phyloP scores from a whole-genome alignment of 1,139 yeast species.

The Kodamaea sp. region DNA sequence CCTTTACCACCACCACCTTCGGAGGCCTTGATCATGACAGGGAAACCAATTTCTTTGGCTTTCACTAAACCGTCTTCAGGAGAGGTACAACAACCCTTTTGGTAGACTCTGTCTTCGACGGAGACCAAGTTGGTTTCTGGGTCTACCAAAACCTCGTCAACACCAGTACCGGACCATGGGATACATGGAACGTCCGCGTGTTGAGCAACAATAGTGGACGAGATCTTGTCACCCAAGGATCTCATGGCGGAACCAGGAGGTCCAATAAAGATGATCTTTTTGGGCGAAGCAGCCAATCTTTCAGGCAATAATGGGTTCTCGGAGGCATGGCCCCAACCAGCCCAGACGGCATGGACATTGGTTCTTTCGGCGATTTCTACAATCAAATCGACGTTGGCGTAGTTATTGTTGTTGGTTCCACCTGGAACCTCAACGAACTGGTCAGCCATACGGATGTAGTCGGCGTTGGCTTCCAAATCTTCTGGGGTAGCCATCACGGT shows the following conservation, averaged over 20 bases:
- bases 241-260: constrained; percentile 99
- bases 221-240: constrained; percentile 97
- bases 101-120: constrained; percentile 78
- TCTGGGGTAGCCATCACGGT: constrained; percentile 99
- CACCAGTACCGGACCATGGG: constrained; percentile 99
- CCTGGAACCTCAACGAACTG: constrained; percentile 98
- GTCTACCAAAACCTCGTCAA: constrained; percentile 75
- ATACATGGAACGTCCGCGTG: constrained; percentile 98
- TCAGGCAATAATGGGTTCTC: constrained; percentile 96
- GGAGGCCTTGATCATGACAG: constrained; percentile 94
- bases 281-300: constrained; percentile 84
- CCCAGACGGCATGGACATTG: constrained; percentile 98
- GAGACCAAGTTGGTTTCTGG: constrained; percentile 74
- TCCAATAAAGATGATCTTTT: constrained; percentile 88
- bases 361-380: constrained; percentile 97
- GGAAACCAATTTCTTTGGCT: constrained; percentile 88
- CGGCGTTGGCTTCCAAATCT: constrained; percentile 95
- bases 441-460: constrained; percentile 98
- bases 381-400: constrained; percentile 95
- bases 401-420: constrained; percentile 96
- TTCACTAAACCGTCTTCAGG: constrained; percentile 87
- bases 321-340: constrained; percentile 99
- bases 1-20: constrained; percentile 99
- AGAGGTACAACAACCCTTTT: constrained; percentile 80
- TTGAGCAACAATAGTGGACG: constrained; percentile 97